Evolutionary conservation across 495 filamentous ascomycete species (phyloP), one percentile per base, ranked within the genome.

Genomic region (Hapsidospora chrysogenum): DNA sequence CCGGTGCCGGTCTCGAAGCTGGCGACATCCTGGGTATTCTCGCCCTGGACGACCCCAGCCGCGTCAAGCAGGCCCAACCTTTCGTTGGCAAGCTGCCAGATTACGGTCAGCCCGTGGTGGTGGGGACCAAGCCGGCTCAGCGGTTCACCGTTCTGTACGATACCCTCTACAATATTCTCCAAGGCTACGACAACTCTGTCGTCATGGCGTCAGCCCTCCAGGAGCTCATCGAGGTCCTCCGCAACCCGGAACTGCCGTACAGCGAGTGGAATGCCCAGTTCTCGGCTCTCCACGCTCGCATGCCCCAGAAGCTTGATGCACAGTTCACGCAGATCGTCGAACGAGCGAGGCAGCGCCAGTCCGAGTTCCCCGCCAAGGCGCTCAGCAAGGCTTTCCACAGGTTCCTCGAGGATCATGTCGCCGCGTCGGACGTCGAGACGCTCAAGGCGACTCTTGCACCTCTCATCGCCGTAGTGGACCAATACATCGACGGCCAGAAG

Each of bases 21-120:
- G 89, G 89, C 51, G 89, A 99, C 47, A 96, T 96, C 41, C 76
- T 99, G n/a, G 89, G 85, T 60, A 94, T 99, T 41, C 74, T 99
- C 17, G 78, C 86, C 44, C 66, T 99, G 35, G 89, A 99, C 56
- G 89, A 99, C 52, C 92, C 89, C 9, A 82, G 81, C 31, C 83
- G 85, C 43, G 85, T 99, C 51, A 94, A 96, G 68, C 86, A 92
- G 43, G 92, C 89, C 10, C 80, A 92, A 52, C 79, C 89, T n/a
- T 99, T 94, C 71, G 63, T 85, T 33, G 89, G 80, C 22, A 80
- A 92, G 50, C 76, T 99, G 35, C 86, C 86, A 27, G 78, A 84
- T 31, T 68, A 93, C 37, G 89, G 92, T 21, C 66, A 76, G 22
- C 85, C 92, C 11, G 75, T 82, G 40, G 70, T 96, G 17, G 70